Evolutionary conservation across 2,329 filamentous ascomycete genomes (phyloP), one percentile per base, ranked within the genome.

Genomic region (Aureobasidium namibiae): DNA sequence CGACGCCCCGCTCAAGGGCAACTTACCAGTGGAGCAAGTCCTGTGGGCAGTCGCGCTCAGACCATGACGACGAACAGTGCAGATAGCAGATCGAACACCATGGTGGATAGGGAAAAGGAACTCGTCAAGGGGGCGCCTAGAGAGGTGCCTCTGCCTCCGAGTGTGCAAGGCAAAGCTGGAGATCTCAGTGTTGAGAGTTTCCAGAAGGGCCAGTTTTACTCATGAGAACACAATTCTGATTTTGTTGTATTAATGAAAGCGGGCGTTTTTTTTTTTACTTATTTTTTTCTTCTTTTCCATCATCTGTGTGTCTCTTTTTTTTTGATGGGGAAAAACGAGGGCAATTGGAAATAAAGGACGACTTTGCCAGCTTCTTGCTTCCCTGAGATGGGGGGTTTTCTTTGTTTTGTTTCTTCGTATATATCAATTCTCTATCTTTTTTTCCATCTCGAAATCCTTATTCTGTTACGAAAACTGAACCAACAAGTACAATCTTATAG

Each of bases 111-210:
- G 67, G 76, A 69, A 38, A 68, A 71, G 23, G 73, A 74, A 56
- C 57, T 62, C 49, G 65, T 69, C 1, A 63, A 67, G 62, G 65
- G 65, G 42, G 61, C 61, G 3, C 67, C 66, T 44, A 58, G 70
- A 57, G 42, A 54, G n/a, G n/a, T n/a, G n/a, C n/a, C n/a, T 23
- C 41, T 69, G 48, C 72, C 73, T 56, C 81, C 82, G 1, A 73
- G 76, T 63, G 68, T 84, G 0, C 76, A 78, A 59, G 80, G 82
- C 33, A 87, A 86, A 69, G 78, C 81, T 54, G 82, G 81, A 2
- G 85, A 88, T 68, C 83, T 87, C 63, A 78, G 78, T 16, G 79
- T 86, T 6, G 85, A 89, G 70, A 87, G 83, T 67, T 88, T 89
- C 70, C 85, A 88, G 70, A 87, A 86, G 73, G 84, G 83, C 56